phyloP scores from a whole-genome alignment of 2,329 filamentous ascomycete genomes.

The Colletotrichum tofieldiae region DNA sequence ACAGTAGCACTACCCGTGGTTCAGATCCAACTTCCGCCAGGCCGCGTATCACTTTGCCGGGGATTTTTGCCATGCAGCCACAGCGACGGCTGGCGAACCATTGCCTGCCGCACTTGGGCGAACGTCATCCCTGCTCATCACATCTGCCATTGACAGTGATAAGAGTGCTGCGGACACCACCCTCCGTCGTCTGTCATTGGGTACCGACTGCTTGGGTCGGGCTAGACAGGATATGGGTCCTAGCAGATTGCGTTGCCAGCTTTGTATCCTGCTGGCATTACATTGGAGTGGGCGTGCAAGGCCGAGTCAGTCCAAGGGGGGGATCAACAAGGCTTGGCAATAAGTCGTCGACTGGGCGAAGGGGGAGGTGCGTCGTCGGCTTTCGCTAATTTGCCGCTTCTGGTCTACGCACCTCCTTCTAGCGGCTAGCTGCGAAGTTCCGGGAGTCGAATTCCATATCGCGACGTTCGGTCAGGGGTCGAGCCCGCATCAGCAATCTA shows the following conservation, averaged over 20 bases:
- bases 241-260: constrained; percentile 27
- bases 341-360: no score
- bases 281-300: constrained; percentile 4
- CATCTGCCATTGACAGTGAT: constrained; percentile 17
- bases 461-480: neutral
- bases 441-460: neutral
- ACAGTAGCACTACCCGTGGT: neutral
- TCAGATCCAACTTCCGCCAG: constrained; percentile 22
- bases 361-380: neutral
- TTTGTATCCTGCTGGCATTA: neutral
- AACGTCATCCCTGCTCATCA: constrained; percentile 16
- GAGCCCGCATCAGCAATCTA: neutral
- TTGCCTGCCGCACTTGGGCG: constrained; percentile 1
- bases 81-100: constrained; percentile 3
- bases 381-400: neutral
- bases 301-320: neutral
- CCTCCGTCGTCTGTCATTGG: constrained; percentile 9
- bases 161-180: neutral
- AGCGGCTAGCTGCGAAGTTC: neutral
- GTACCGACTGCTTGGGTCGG: constrained; percentile 22
- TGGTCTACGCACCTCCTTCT: neutral
- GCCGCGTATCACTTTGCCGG: constrained; percentile 26
- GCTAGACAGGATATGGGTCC: constrained; percentile 15
- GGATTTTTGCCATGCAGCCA: constrained; percentile 33
- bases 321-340: constrained; percentile 6